phyloP scores from a whole-genome alignment of 202 grass and related monocot species.

The Musa balbisiana region DNA sequence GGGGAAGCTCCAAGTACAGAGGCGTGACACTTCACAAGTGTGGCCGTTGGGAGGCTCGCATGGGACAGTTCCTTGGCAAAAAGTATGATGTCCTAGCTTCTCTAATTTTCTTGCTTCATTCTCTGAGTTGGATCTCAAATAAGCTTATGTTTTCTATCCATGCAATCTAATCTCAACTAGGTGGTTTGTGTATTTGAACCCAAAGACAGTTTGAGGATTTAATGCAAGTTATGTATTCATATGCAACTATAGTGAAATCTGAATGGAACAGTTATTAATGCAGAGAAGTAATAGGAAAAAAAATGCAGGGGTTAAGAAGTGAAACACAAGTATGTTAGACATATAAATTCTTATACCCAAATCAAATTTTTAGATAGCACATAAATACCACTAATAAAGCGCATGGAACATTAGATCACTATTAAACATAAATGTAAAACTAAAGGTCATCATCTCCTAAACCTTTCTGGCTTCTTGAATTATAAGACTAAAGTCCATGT shows the following conservation, averaged over 20 bases:
- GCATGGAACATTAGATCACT: too few species aligned
- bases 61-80: slow-evolving; percentile 96
- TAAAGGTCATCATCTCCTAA: not conserved
- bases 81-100: slow-evolving; percentile 39
- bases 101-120: not conserved
- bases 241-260: not conserved
- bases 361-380: too few species aligned
- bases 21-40: slow-evolving; percentile 97
- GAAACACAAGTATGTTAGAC: too few species aligned
- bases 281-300: not conserved
- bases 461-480: not conserved
- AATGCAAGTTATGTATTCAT: not conserved
- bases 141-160: not conserved
- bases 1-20: slow-evolving; percentile 88
- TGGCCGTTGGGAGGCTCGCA: slow-evolving; percentile 92
- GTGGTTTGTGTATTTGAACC: not conserved
- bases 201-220: not conserved
- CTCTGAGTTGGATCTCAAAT: not conserved
- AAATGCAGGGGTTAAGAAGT: too few species aligned
- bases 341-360: too few species aligned
- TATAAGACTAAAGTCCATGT: not conserved
- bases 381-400: too few species aligned
- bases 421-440: too few species aligned
- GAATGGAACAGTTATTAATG: not conserved
- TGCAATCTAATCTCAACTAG: not conserved